phyloP scores from a whole-genome alignment of 2,329 filamentous ascomycete genomes.

The Diplocarpon rosae region DNA sequence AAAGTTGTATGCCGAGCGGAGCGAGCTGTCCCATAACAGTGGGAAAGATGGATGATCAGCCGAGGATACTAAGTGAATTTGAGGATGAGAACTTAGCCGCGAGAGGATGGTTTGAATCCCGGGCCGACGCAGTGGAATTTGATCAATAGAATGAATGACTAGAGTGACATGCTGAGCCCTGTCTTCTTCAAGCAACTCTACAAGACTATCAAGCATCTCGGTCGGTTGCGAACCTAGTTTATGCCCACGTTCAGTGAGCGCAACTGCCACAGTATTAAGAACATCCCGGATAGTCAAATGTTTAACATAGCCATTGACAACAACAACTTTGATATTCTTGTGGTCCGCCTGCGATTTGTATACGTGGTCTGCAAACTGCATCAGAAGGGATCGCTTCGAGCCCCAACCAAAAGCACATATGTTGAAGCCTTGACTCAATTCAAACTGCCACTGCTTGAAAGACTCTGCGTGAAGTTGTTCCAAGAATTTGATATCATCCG shows the following conservation, averaged over 20 bases:
- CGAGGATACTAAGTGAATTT: slow-evolving; percentile 64
- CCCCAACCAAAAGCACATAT: slow-evolving; percentile 89
- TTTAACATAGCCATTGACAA: slow-evolving; percentile 76
- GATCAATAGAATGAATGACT: slow-evolving; percentile 80
- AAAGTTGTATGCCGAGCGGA: slow-evolving; percentile 76
- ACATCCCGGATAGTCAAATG: slow-evolving; percentile 58
- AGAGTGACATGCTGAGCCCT: slow-evolving; percentile 45
- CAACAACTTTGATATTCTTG: slow-evolving; percentile 47
- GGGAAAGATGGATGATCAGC: slow-evolving; percentile 82
- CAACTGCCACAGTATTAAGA: slow-evolving; percentile 54
- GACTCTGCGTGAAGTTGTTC: slow-evolving; percentile 66
- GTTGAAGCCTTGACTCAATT: slow-evolving; percentile 77
- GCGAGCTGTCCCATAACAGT: slow-evolving; percentile 77
- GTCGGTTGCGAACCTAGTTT: slow-evolving; percentile 42
- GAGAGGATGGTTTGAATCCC: slow-evolving; percentile 62
- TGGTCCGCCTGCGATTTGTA: slow-evolving; percentile 34
- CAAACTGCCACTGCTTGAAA: slow-evolving; percentile 88
- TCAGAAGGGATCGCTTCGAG: slow-evolving; percentile 68
- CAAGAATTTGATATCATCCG: slow-evolving; percentile 58
- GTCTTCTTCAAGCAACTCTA: slow-evolving; percentile 45
- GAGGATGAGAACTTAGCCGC: slow-evolving; percentile 62
- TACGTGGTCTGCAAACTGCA: slow-evolving; percentile 62
- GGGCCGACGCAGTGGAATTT: slow-evolving; percentile 60
- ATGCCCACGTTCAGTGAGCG: slow-evolving; percentile 37
- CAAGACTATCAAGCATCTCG: slow-evolving; percentile 56